A percentile compares a stretch with the other conserved stretches of the same genome.
Conservation (phyloP, 2,329 filamentous ascomycete genomes). For the Pseudodiploospora longispora region DNA sequence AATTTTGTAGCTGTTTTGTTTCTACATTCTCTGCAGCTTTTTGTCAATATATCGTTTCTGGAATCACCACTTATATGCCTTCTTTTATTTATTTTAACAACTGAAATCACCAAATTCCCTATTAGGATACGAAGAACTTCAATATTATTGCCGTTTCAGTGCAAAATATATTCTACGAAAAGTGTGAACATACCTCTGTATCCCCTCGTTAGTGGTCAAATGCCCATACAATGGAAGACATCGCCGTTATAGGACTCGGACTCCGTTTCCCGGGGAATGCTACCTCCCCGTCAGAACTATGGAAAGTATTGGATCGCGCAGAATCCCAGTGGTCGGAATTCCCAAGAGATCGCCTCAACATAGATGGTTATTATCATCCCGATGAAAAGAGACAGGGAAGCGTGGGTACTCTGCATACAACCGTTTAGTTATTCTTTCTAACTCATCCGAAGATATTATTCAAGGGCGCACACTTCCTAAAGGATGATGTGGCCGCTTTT, state of each 20-base stretch:
- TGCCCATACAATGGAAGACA: conserved; percentile 28
- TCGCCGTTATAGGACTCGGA: conserved; percentile 44
- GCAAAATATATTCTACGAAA: no score
- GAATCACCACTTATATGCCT: no score
- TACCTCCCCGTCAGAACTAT: conserved; percentile 34
- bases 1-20: no score
- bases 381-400: conserved; percentile 40
- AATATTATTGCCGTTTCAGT: no score
- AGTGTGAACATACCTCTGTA: no score
- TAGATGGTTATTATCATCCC: conserved; percentile 46
- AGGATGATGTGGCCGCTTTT: conserved; percentile 37
- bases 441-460: conserved; percentile 32
- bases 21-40: no score
- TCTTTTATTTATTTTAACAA: no score
- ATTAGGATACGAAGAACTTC: no score
- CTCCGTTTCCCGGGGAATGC: conserved; percentile 45
- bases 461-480: conserved; percentile 42
- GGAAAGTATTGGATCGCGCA: conserved; percentile 37
- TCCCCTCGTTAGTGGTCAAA: no score
- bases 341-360: conserved; percentile 40
- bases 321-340: conserved; percentile 42
- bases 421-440: not conserved
- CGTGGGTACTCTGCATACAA: conserved; percentile 23
- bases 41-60: no score
- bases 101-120: no score